A percentile compares a stretch with the other conserved stretches of the same genome.
Conservation (phyloP, 2,329 filamentous ascomycete species). For the Microdochium trichocladiopsis region DNA sequence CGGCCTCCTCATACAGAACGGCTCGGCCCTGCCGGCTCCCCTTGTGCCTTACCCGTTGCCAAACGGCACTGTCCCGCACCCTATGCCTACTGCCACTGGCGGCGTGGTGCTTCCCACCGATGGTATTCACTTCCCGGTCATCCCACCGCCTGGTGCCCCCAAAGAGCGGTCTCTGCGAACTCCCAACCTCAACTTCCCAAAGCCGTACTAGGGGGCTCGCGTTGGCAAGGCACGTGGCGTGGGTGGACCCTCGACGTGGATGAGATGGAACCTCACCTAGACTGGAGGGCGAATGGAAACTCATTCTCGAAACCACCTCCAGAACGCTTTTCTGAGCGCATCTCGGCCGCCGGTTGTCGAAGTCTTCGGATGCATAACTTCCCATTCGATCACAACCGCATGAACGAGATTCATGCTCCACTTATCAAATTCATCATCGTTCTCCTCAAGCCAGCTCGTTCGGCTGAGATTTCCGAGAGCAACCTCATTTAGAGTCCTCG, state of each 20-base stretch:
- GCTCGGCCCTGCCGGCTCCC: slow-evolving; percentile 6
- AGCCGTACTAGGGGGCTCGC: not conserved
- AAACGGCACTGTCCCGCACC: not conserved
- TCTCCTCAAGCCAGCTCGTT: no score
- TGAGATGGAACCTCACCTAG: not conserved
- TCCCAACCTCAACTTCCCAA: not conserved
- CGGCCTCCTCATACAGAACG: slow-evolving; percentile 14
- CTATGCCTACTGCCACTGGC: not conserved
- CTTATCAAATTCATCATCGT: no score
- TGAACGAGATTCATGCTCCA: no score
- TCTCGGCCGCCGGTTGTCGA: not conserved
- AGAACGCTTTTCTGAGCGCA: not conserved
- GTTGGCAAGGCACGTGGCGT: not conserved
- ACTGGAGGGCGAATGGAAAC: not conserved
- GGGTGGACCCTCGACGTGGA: not conserved
- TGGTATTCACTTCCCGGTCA: not conserved
- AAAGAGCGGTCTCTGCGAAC: not conserved
- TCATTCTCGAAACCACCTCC: not conserved
- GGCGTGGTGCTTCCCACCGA: no score
- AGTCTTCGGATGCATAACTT: no score
- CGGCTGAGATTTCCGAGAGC: no score
- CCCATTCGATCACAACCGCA: no score
- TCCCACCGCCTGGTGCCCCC: not conserved
- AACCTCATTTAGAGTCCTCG: no score
- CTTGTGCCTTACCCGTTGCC: not conserved